Percentiles rank a stretch among this genome's conserved stretches.
These are phyloP conservation scores for Colletotrichum sidae DNA, from an alignment of 2,329 filamentous ascomycete genomes.

Conservation along the genomic window DNA sequence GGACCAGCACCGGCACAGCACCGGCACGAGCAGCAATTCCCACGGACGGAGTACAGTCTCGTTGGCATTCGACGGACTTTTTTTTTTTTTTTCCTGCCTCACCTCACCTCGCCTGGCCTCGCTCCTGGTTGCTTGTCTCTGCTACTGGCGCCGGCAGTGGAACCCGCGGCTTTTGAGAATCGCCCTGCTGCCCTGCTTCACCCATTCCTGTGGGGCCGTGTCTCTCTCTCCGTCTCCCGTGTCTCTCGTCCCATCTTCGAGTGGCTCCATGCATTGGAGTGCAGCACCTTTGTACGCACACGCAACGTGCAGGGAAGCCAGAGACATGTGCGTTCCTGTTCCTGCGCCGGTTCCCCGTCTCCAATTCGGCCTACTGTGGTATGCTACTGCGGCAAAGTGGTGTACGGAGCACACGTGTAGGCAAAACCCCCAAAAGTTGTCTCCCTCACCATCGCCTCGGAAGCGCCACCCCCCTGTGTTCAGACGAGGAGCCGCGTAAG, in stretches of 20 bases:
- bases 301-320: constrained; percentile 20
- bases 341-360: constrained; percentile 18
- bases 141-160: constrained; percentile 2
- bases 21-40: too few relatives aligned
- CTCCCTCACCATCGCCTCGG: constrained; percentile 18
- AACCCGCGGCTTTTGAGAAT: constrained; percentile 9
- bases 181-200: background rate
- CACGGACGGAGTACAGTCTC: too few relatives aligned
- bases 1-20: background rate
- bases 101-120: too few relatives aligned
- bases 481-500: constrained; percentile 12
- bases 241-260: constrained; percentile 21
- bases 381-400: constrained; percentile 15
- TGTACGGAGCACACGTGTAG: constrained; percentile 23
- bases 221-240: too few relatives aligned
- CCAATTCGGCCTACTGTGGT: too few relatives aligned
- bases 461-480: constrained; percentile 1
- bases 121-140: background rate
- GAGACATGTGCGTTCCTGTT: constrained; percentile 24
- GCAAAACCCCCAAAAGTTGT: constrained; percentile 12
- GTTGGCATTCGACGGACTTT: too few relatives aligned
- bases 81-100: too few relatives aligned
- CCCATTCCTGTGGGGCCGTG: constrained; percentile 21
- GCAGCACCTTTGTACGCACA: background rate
- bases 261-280: background rate